A percentile compares a stretch with the other conserved stretches of the same genome.
phyloP scores from a whole-genome alignment of 768 basidiomycete genomes.

The Rhizopogon roseolus region DNA sequence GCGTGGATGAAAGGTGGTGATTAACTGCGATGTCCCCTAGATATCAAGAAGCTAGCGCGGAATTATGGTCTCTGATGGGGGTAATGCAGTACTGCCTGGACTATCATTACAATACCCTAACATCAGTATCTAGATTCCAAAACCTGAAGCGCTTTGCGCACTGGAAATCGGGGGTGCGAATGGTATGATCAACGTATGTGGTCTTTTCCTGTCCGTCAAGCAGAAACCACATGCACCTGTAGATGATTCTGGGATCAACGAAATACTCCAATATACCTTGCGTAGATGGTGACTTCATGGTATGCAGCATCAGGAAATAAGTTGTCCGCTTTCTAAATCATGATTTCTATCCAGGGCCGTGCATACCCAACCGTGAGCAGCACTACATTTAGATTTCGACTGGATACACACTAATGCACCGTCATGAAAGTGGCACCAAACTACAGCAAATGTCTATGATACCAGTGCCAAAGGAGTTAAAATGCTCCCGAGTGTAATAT shows the following conservation, averaged over 20 bases:
- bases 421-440: conserved; percentile 23
- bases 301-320: conserved; percentile 7
- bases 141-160: conserved; percentile 30
- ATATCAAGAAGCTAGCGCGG: conserved; percentile 28
- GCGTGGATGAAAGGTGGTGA: background rate
- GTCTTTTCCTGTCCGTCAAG: background rate
- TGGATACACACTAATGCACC: conserved; percentile 3
- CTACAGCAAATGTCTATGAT: conserved; percentile 26
- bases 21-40: conserved; percentile 6
- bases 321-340: conserved; percentile 1
- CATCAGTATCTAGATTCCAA: conserved; percentile 18
- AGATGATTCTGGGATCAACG: conserved; percentile 33
- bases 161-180: conserved; percentile 41
- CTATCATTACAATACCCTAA: conserved; percentile 2
- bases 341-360: conserved; percentile 26
- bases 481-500: conserved; percentile 29
- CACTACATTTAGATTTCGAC: conserved; percentile 6
- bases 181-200: conserved; percentile 37
- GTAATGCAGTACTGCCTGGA: conserved; percentile 1
- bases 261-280: conserved; percentile 34
- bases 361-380: conserved; percentile 24
- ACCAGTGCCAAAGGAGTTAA: conserved; percentile 17
- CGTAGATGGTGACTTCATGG: conserved; percentile 43
- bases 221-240: conserved; percentile 4
- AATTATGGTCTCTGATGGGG: conserved; percentile 25